phyloP scores from a whole-genome alignment of 2,329 filamentous ascomycete genomes.

The Epichloe aotearoae region DNA sequence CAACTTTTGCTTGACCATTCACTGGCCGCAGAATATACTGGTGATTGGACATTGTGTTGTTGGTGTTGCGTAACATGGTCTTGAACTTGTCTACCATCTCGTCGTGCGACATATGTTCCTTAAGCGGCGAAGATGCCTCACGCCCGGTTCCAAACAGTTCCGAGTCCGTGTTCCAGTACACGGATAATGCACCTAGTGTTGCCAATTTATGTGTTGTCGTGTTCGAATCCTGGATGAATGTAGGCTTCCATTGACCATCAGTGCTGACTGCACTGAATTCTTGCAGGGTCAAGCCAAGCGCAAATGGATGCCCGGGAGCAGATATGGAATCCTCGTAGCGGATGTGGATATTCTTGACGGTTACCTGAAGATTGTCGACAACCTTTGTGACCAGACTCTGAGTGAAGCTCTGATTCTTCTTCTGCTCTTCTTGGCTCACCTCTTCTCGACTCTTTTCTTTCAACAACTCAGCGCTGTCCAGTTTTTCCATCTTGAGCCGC shows the following conservation, averaged over 20 bases:
- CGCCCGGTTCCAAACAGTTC: conserved; percentile 70
- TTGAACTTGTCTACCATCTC: conserved; percentile 69
- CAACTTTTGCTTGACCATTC: conserved; percentile 85
- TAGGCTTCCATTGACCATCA: conserved; percentile 86
- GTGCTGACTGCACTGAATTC: conserved; percentile 97
- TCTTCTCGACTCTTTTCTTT: conserved; percentile 89
- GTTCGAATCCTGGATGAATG: conserved; percentile 82
- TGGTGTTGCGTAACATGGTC: conserved; percentile 62
- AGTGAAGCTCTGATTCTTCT: conserved; percentile 96
- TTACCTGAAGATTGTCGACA: conserved; percentile 95
- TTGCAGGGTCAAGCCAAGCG: conserved; percentile 79
- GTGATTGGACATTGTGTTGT: conserved; percentile 45
- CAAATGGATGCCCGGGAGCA: conserved; percentile 87
- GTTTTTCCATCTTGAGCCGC: conserved; percentile 95
- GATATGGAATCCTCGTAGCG: conserved; percentile 97
- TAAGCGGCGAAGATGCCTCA: conserved; percentile 36
- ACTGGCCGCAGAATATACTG: conserved; percentile 96
- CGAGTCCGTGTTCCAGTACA: conserved; percentile 98
- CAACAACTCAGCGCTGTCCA: conserved; percentile 88
- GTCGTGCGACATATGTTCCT: conserved; percentile 53
- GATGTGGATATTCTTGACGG: conserved; percentile 95
- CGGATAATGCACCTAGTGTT: conserved; percentile 72
- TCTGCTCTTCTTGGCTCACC: conserved; percentile 86
- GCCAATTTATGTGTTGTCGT: conserved; percentile 86
- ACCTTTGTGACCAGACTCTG: conserved; percentile 91